Base-by-base conservation (phyloP, 2,329 filamentous ascomycete species). In the Hawksworthiomyces lignivorus region DNA sequence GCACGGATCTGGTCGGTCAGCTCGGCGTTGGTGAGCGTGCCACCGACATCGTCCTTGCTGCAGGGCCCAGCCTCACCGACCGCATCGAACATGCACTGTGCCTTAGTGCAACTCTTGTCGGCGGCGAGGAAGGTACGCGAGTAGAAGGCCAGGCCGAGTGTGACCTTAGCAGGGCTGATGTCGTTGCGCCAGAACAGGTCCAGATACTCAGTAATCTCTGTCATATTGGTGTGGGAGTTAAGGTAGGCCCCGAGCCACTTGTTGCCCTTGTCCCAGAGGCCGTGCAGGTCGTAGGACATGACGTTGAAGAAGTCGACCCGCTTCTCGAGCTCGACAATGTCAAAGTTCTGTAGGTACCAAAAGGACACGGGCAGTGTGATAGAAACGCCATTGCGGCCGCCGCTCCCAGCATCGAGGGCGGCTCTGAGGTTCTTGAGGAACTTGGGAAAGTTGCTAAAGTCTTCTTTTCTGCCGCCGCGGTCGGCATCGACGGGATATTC, bases 101-200 rank as follows among this genome's bases (percentile, higher is more conserved):
- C 46, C 2, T 40, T 37, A 11, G 37, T 45, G 44, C 57, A 60
- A 31, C 19, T 31, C 9, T 48, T 37, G 33, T 50, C 46, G 33
- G 21, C 10, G 2, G 46, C 17, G 4, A 31, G 39, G 32, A 47
- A 52, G 29, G 27, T 37, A 2, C 54, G 50, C 1, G 63, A 64
- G 43, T 74, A 73, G 36, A 68, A 71, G 4, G 53, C 65, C 4
- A 63, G 26, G 1, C 70, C 70, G 1, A 75, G 42, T 5, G 52
- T 55, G 7, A 77, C 55, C 28, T 69, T 64, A 0, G 45, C 35
- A 0, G 70, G 61, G 3, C 56, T 43, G 15, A 77, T 56, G 21
- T 63, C 50, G 22, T 60, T 64, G 6, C 65, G 57, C 68, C 71
- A 74, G 3, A 76, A 51, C 0, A 74, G 61, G 1, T 71, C 60